phyloP scores from a whole-genome alignment of 2,329 filamentous ascomycete species.

The Fusarium drepaniforme region DNA sequence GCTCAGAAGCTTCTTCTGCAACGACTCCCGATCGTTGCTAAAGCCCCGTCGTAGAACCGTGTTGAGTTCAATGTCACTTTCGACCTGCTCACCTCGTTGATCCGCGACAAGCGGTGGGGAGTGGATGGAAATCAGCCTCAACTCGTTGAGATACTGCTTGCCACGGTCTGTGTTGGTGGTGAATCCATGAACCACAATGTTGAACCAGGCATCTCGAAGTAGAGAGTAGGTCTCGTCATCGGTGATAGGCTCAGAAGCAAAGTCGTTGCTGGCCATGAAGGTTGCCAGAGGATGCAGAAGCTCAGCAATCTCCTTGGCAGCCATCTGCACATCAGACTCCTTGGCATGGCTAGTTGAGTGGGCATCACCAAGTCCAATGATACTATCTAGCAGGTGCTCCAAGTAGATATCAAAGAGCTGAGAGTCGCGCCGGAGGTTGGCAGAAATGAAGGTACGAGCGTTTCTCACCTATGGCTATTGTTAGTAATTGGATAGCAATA shows the following conservation, averaged over 20 bases:
- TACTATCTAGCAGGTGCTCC: constrained; percentile 83
- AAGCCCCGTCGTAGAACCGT: constrained; percentile 90
- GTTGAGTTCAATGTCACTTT: constrained; percentile 97
- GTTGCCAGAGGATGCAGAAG: constrained; percentile 89
- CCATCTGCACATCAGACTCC: constrained; percentile 83
- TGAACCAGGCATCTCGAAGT: constrained; percentile 96
- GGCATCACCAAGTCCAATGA: constrained; percentile 91
- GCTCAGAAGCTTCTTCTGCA: constrained; percentile 84
- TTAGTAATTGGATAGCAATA: constrained; percentile 27
- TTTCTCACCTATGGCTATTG: constrained; percentile 69
- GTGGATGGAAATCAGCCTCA: constrained; percentile 87
- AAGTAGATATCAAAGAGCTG: constrained; percentile 87
- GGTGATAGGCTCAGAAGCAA: constrained; percentile 60
- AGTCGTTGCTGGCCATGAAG: constrained; percentile 77
- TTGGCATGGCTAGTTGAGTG: constrained; percentile 80
- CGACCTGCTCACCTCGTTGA: constrained; percentile 87
- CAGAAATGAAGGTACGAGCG: constrained; percentile 84
- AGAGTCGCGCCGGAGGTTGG: constrained; percentile 74
- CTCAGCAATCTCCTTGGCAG: constrained; percentile 88
- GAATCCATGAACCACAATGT: constrained; percentile 95
- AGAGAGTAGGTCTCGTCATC: constrained; percentile 80
- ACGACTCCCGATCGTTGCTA: constrained; percentile 79
- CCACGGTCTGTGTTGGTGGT: constrained; percentile 79
- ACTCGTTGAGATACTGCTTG: constrained; percentile 78
- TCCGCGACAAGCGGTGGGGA: constrained; percentile 90